Conservation (phyloP, 2,329 filamentous ascomycete genomes). For the Scolecobasidium constrictum region DNA sequence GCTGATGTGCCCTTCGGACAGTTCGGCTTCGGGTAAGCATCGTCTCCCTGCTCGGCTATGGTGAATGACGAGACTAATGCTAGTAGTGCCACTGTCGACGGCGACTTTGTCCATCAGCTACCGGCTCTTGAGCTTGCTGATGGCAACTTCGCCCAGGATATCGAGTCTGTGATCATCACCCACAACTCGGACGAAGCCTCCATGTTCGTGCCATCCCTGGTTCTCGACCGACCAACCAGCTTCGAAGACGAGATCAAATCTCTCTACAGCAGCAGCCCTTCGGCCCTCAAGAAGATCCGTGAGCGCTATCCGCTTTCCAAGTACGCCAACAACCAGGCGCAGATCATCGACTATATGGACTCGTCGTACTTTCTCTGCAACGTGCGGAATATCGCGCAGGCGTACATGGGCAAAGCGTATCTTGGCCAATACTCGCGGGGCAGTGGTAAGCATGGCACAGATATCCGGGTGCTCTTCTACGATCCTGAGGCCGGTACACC, state of each 20-base stretch:
- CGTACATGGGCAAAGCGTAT: constrained; percentile 7
- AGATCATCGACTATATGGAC: constrained; percentile 3
- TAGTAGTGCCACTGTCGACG: too few relatives aligned
- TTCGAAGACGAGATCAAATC: constrained; percentile 5
- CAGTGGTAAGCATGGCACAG: constrained; percentile 2
- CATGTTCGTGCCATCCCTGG: constrained; percentile 3
- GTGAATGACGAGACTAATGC: too few relatives aligned
- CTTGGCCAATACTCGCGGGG: constrained; percentile 3
- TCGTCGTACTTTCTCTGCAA: constrained; percentile 6
- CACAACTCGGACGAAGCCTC: constrained; percentile 7
- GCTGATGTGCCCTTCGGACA: too few relatives aligned
- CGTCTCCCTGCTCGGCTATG: too few relatives aligned
- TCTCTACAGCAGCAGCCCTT: background rate
- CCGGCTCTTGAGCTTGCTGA: background rate
- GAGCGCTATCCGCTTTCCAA: background rate
- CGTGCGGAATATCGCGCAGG: constrained; percentile 7
- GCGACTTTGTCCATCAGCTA: constrained; percentile 8
- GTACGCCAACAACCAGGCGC: background rate
- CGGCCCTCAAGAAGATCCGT: background rate
- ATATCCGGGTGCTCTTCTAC: constrained; percentile 2
- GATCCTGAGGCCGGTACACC: background rate
- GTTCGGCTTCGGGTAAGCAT: too few relatives aligned
- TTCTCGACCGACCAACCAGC: background rate
- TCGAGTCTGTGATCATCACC: constrained; percentile 7
- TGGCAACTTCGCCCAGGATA: constrained; percentile 7